phyloP scores from a whole-genome alignment of 768 basidiomycete species.

The Suillus hirtellus region DNA sequence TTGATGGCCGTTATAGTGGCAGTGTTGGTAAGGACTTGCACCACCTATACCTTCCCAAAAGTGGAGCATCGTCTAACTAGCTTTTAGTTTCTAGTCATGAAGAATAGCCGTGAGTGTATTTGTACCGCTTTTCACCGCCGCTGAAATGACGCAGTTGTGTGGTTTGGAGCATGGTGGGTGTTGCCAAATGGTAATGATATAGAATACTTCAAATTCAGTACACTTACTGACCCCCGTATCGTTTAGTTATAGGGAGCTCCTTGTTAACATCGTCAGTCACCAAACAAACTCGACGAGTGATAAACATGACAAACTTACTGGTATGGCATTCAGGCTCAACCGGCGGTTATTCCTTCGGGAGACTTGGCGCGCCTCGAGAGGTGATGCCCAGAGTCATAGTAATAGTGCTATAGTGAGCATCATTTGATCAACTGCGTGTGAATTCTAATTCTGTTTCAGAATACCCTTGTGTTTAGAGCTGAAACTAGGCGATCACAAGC shows the following conservation, averaged over 20 bases:
- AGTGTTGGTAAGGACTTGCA: not conserved
- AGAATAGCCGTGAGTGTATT: not conserved
- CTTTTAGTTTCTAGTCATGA: not conserved
- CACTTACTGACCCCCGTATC: not conserved
- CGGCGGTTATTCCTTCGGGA: not conserved
- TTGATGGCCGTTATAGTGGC: not conserved
- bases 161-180: constrained; percentile 1
- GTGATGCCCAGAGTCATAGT: no score
- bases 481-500: not conserved
- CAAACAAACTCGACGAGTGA: not conserved
- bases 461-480: not conserved
- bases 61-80: not conserved
- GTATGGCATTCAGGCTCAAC: not conserved
- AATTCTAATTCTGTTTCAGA: not conserved
- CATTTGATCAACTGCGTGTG: not conserved
- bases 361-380: not conserved
- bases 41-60: not conserved
- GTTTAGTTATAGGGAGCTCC: not conserved
- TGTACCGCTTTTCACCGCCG: no score
- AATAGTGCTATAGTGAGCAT: not conserved
- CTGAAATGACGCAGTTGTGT: not conserved
- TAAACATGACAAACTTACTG: not conserved
- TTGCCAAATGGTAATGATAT: not conserved
- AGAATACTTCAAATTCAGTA: not conserved
- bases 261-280: not conserved